These are phyloP conservation scores for Nepenthes gracilis DNA, from an alignment of 148 eudicot genomes.

Conservation along the genomic window DNA sequence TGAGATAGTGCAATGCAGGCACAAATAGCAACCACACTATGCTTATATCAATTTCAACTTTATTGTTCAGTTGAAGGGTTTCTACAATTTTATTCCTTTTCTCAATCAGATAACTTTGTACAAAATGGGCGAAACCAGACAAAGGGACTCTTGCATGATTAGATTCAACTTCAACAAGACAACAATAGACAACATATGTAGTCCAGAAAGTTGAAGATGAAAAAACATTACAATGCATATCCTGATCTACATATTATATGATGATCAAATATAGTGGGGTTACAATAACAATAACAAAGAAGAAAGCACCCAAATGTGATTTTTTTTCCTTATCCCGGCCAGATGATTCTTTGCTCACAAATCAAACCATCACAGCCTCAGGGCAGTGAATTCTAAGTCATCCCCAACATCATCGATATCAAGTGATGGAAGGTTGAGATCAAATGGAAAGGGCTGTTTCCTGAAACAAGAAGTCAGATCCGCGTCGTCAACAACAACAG, in stretches of 20 bases:
- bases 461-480: conserved; percentile 14
- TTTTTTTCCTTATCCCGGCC: neutral
- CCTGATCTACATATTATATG: neutral
- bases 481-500: conserved; percentile 42
- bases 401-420: conserved; percentile 8
- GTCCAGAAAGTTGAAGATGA: neutral
- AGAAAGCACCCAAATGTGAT: neutral
- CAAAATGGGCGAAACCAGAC: neutral
- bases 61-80: too few species aligned
- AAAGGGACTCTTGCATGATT: neutral
- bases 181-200: neutral
- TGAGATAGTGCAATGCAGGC: too few species aligned
- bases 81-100: too few species aligned
- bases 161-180: neutral
- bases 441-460: conserved; percentile 28
- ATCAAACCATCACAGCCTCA: conserved; percentile 5
- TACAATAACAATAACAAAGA: neutral
- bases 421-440: conserved; percentile 38
- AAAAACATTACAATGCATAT: neutral
- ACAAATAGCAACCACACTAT: too few species aligned
- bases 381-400: conserved; percentile 19
- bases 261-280: neutral
- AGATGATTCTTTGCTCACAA: too few species aligned
- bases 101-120: neutral
- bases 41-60: neutral